These are phyloP conservation scores for Atalantia buxifolia DNA, from an alignment of 345 rosid genomes.

Conservation along the genomic window DNA sequence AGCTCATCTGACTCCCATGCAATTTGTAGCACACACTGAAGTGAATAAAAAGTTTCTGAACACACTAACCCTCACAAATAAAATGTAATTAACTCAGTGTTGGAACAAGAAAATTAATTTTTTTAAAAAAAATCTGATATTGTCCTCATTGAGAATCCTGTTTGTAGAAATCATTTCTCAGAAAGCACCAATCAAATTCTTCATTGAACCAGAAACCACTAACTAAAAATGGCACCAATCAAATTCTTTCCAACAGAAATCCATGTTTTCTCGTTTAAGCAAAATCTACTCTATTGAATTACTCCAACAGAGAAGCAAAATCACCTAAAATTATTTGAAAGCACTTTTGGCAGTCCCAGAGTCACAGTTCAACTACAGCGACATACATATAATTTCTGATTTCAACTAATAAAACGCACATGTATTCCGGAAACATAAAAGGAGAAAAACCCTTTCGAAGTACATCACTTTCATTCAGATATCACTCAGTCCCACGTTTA, in stretches of 20 bases:
- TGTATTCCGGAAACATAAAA: neutral
- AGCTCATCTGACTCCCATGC: neutral
- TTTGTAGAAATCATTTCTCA: neutral
- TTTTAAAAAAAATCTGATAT: neutral
- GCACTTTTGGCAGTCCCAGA: neutral
- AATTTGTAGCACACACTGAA: neutral
- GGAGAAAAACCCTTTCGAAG: neutral
- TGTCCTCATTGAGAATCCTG: neutral
- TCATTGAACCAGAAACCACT: neutral
- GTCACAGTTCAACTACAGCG: neutral
- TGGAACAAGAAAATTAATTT: neutral
- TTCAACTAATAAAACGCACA: neutral
- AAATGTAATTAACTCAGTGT: neutral
- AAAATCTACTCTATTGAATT: neutral
- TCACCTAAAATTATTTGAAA: neutral
- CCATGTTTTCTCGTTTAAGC: neutral
- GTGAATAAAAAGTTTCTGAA: neutral
- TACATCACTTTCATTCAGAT: neutral
- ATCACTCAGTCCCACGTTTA: neutral
- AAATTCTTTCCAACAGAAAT: neutral
- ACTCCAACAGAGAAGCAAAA: neutral
- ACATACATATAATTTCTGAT: too few relatives aligned
- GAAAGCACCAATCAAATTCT: neutral
- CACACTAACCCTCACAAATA: neutral
- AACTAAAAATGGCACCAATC: neutral